Evolutionary conservation across 2,329 filamentous ascomycete species (phyloP), one percentile per base, ranked within the genome.

Genomic region (Xylariaceae sp.): DNA sequence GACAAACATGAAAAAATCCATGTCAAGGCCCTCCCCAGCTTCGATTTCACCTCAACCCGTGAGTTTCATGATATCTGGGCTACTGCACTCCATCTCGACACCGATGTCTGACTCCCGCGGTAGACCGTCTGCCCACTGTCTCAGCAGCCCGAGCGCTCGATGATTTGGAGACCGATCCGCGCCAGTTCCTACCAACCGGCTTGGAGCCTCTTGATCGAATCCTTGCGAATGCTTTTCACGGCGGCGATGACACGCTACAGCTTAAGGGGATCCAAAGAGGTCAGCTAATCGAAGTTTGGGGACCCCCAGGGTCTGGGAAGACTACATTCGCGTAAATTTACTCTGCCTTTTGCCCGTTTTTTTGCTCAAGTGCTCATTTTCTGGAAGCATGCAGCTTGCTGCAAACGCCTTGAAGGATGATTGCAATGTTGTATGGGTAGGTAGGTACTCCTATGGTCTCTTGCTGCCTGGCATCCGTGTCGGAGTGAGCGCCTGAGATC

Each of bases 241-340:
- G 49, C 9, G 36, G 19, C 27, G 37, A 39, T 34, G 37, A 15
- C n/a, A 37, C 34, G 16, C 31, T 43, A 19, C 38, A 35, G 8
- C 48, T 44, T 38, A 71, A 74, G 13, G 88, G 88, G 3, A 69
- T 94, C 33, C 74, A 74, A 44, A 77, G 81, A 40, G 87, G 88
- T 11, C 85, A 88, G 59, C 72, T 95, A 29, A 85, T 85, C 3
- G 90, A 97, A 62, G 67, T 95, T 34, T 94, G 86, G 75, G 90
- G 90, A 0, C 88, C 89, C 9, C 83, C 87, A 7, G 89, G 88
- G 2, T 77, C 77, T 17, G 90, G 89, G 19, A 96, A 94, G 69
- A 94, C 88, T 3, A 73, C 83, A 9, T 68, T 96, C 51, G 85
- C 82, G 85, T 90, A 70, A 7, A 24, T 65, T 32, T 4, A 11